Base-by-base conservation (phyloP, 345 rosid genomes). In the Arabis hirsuta region DNA sequence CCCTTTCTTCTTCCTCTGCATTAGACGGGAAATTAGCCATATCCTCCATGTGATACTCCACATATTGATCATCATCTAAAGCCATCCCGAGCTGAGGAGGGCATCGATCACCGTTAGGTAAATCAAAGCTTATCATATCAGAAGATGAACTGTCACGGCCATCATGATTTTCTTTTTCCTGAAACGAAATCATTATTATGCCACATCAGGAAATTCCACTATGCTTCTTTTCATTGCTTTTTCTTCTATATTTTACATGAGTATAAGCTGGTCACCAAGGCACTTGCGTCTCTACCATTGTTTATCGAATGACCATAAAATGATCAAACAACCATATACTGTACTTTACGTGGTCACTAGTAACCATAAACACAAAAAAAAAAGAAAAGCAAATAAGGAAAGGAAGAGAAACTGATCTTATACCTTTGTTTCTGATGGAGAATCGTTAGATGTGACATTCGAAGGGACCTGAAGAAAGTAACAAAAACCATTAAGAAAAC, bases 1-100 rank as follows among this genome's bases (percentile, higher is more conserved):
- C 98, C 84, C 82, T 82, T 75, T 90, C 98, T 84, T 92, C 96
- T 81, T 88, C 96, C 85, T 88, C 90, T 29, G 72, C 83, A 54
- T 81, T 84, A 65, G 86, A 72, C 4, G 96, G 98, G 72, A 86
- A 87, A 68, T 90, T 90, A 42, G 80, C 32, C 81, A 87, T 82
- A 79, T 87, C 91, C 61, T 90, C 93, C 44, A 92, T 80, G 70
- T 86, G 83, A 76, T 87, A 88, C 79, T 90, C 98, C 62, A 86
- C 81, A 63, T 78, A 90, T 41, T 83, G 89, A 71, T 88, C 91
- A 64, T 84, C 87, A 38, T 86, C 91, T 60, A 78, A 55, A 32
- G 78, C 47, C 62, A 85, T 71, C 24, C 84, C 84, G 66, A 81
- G 85, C 73, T 82, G 85, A 57, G 91, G 91, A 45, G 86, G 86